These are phyloP conservation scores for Pelagophyceae sp. DNA, from an alignment of 352 stramenopile genomes.

Conservation along the genomic window DNA sequence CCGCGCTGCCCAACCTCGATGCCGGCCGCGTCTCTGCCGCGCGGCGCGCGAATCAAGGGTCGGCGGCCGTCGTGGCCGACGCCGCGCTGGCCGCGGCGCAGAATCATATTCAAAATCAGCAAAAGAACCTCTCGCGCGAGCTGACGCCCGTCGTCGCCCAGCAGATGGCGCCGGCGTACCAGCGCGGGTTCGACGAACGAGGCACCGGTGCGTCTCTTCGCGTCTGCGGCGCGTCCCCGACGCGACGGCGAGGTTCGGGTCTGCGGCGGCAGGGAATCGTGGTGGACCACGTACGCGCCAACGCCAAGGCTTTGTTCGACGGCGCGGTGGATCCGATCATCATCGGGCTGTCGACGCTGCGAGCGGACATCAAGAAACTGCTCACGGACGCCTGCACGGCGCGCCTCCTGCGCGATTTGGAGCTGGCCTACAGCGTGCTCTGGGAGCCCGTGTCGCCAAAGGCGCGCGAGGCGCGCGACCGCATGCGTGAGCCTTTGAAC, in stretches of 20 bases:
- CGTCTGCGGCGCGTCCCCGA: too few species aligned
- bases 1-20: not conserved
- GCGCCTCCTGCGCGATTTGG: not conserved
- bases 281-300: not conserved
- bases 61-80: not conserved
- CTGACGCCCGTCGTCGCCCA: not conserved
- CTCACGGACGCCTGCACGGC: not conserved
- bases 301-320: not conserved
- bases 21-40: not conserved
- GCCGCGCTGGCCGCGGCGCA: not conserved
- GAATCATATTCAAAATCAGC: not conserved
- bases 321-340: not conserved
- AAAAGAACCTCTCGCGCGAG: not conserved
- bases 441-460: not conserved
- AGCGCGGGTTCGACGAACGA: not conserved
- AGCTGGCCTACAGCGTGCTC: not conserved
- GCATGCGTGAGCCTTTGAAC: not conserved
- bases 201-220: too few species aligned
- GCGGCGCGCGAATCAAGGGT: not conserved
- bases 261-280: not conserved
- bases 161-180: not conserved
- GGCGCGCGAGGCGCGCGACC: too few species aligned
- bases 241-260: too few species aligned
- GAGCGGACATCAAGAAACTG: not conserved
- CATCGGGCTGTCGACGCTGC: not conserved